These are phyloP conservation scores for Ophiocordyceps sinensis DNA, from an alignment of 2,329 filamentous ascomycete species.

Conservation along the genomic window DNA sequence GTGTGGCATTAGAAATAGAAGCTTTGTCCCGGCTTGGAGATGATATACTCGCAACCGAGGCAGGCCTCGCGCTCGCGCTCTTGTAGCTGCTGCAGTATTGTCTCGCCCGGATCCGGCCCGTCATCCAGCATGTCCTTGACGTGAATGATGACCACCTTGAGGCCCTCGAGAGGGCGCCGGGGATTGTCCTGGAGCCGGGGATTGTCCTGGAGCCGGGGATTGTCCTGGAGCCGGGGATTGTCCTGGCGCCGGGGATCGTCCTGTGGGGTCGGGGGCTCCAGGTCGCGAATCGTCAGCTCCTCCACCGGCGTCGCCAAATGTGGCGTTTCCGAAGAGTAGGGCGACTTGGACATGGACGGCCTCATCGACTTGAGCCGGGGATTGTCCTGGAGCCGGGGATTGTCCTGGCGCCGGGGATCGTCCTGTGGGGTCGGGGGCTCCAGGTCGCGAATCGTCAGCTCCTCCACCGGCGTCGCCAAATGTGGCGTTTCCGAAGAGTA, in stretches of 20 bases:
- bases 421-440: slow-evolving; percentile 13
- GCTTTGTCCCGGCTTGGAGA: slow-evolving; percentile 52
- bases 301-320: slow-evolving; percentile 32
- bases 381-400: too few species aligned
- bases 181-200: too few species aligned
- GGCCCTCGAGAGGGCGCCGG: slow-evolving; percentile 47
- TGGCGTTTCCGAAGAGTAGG: slow-evolving; percentile 20
- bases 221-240: too few species aligned
- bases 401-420: too few species aligned
- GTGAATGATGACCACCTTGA: slow-evolving; percentile 82
- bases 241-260: slow-evolving; percentile 19
- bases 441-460: slow-evolving; percentile 25
- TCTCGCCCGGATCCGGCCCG: slow-evolving; percentile 46
- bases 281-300: slow-evolving; percentile 27
- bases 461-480: slow-evolving; percentile 31
- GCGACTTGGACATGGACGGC: slow-evolving; percentile 8
- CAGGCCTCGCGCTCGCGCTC: slow-evolving; percentile 49
- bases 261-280: slow-evolving; percentile 13
- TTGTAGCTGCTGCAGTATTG: slow-evolving; percentile 54
- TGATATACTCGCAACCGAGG: slow-evolving; percentile 67
- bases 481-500: slow-evolving; percentile 23
- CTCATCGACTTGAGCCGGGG: slow-evolving; percentile 30
- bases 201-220: too few species aligned
- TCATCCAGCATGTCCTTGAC: slow-evolving; percentile 78
- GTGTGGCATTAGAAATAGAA: slow-evolving; percentile 27